Conservation (phyloP, 2,329 filamentous ascomycete genomes). For the Paraphoma chrysanthemicola region DNA sequence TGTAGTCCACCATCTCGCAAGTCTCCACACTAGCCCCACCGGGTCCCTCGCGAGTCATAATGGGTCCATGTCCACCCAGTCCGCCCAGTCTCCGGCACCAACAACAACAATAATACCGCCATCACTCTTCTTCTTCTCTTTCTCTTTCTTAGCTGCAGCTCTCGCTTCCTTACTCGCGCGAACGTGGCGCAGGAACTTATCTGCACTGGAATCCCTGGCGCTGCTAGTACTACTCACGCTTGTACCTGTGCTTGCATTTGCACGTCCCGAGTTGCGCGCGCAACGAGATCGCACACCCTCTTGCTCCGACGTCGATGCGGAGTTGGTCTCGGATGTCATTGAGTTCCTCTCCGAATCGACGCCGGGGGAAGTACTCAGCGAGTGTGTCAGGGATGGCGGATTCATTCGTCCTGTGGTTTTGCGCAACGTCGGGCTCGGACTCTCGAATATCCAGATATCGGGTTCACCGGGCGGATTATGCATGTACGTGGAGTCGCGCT, state of each 20-base stretch:
- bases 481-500: not conserved
- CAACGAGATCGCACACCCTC: not conserved
- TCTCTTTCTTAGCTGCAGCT: not conserved
- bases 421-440: not conserved
- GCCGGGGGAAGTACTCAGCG: not conserved
- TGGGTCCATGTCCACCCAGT: not conserved
- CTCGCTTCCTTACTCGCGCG: conserved; percentile 20
- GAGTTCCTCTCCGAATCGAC: not conserved
- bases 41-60: not conserved
- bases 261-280: not conserved
- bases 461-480: no score
- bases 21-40: no score
- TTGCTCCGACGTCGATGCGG: not conserved
- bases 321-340: no score
- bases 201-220: conserved; percentile 5
- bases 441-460: no score
- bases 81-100: not conserved
- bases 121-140: not conserved
- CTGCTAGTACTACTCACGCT: not conserved
- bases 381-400: not conserved
- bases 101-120: not conserved
- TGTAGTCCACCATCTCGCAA: no score
- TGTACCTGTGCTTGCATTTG: not conserved
- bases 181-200: conserved; percentile 18
- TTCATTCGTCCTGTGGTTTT: not conserved